These are phyloP conservation scores for Craterostigma plantagineum DNA, from an alignment of 257 asterid genomes.

Conservation along the genomic window DNA sequence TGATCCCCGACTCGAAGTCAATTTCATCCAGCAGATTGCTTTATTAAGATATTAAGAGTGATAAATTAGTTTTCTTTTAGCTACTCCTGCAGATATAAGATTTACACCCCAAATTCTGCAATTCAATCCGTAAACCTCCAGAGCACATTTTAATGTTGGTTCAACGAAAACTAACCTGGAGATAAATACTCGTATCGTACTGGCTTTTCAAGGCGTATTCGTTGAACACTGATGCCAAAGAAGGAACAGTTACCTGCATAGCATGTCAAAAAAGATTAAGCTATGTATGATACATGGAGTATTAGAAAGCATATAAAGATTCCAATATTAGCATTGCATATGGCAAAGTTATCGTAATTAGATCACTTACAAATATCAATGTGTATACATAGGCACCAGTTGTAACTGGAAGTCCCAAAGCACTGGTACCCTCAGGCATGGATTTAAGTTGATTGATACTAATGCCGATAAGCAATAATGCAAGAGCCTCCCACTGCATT, in stretches of 20 bases:
- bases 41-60: too few relatives aligned
- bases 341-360: neutral
- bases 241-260: constrained; percentile 91
- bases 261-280: constrained; percentile 5
- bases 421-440: constrained; percentile 57
- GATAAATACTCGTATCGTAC: constrained; percentile 93
- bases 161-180: constrained; percentile 40
- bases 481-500: constrained; percentile 96
- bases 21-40: too few relatives aligned
- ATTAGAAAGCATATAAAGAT: constrained; percentile 5
- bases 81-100: too few relatives aligned
- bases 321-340: constrained; percentile 4
- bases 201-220: constrained; percentile 98
- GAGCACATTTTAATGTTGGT: constrained; percentile 3
- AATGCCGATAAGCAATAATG: constrained; percentile 89
- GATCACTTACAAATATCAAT: constrained; percentile 73
- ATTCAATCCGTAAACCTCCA: neutral
- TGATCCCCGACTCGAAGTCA: too few relatives aligned
- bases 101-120: neutral
- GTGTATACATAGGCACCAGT: constrained; percentile 76
- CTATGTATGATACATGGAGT: constrained; percentile 1
- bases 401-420: constrained; percentile 79
- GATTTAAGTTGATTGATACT: constrained; percentile 86
- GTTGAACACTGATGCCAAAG: constrained; percentile 93
- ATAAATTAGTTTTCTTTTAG: too few relatives aligned